These are phyloP conservation scores for Lentinula sp. DNA, from an alignment of 768 basidiomycete species.

Conservation along the genomic window DNA sequence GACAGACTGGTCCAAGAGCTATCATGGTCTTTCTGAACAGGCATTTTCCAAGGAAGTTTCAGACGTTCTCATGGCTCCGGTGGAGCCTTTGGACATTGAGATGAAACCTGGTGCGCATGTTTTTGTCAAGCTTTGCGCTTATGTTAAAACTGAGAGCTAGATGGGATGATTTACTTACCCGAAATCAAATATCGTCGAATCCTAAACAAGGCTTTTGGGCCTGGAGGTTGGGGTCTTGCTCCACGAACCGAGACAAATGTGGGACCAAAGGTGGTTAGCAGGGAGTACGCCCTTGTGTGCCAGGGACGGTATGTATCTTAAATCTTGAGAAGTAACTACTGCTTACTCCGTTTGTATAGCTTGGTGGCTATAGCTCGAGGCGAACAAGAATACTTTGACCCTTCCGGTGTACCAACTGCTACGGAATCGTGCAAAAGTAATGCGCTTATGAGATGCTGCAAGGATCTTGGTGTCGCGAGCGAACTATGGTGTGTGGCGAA, in stretches of 20 bases:
- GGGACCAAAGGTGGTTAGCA: constrained; percentile 77
- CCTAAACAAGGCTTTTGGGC: constrained; percentile 90
- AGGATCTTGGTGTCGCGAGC: constrained; percentile 92
- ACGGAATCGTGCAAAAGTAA: constrained; percentile 96
- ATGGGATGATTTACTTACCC: constrained; percentile 90
- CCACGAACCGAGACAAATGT: constrained; percentile 91
- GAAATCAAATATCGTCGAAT: constrained; percentile 95
- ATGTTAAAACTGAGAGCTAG: constrained; percentile 29
- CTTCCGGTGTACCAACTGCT: constrained; percentile 84
- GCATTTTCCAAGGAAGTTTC: constrained; percentile 76
- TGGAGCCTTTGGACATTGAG: constrained; percentile 79
- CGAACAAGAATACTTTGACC: constrained; percentile 96
- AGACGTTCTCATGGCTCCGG: constrained; percentile 64
- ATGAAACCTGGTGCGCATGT: constrained; percentile 78
- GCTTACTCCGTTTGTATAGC: constrained; percentile 29
- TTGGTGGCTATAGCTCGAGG: constrained; percentile 88
- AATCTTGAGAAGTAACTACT: neutral
- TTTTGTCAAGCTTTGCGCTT: neutral
- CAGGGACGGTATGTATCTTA: constrained; percentile 64
- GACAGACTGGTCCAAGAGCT: constrained; percentile 88
- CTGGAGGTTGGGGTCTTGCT: constrained; percentile 95
- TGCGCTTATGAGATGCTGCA: constrained; percentile 95
- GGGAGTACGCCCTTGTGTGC: constrained; percentile 94
- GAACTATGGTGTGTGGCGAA: constrained; percentile 73
- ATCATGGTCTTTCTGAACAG: constrained; percentile 68